Evolutionary conservation across 2,329 filamentous ascomycete genomes (phyloP), one percentile per base, ranked within the genome.

Genomic region (Mycogone perniciosa): DNA sequence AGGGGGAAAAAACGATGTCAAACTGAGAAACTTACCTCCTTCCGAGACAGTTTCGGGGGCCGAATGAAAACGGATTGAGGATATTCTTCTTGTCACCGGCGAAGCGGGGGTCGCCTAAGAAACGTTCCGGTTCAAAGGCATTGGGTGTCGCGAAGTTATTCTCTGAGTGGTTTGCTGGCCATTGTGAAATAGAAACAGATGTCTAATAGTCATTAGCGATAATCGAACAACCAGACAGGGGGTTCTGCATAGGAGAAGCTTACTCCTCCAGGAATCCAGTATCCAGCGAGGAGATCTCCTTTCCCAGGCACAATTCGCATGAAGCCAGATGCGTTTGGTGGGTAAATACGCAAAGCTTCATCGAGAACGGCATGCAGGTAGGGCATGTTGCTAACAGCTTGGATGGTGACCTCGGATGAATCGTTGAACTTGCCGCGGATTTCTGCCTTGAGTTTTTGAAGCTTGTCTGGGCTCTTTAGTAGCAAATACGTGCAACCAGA

Each of bases 31-130:
- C 72, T 63, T 61, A 73, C 72, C 75, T 76, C 54, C 65, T 67
- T 3, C 75, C 76, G 20, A 78, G 63, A 51, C 76, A 78, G 49
- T 76, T 75, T 2, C 75, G 61, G 4, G 75, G 69, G 0, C 76
- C 75, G 1, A 71, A 35, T 2, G 68, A 67, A 48, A 79, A 77
- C 1, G 75, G 71, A 57, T 76, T 70, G 40, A 74, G 61, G 4
- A 65, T 67, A 0, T 69, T 67, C 33, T 63, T 62, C 29, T 63
- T 64, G 54, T 79, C 74, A 13, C 26, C 50, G 2, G 56, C 59
- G 55, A 68, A 76, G 4, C 59, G 60, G 6, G 59, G 54, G 31
- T 68, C 65, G 2, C 56, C 60, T 2, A 75, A 58, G 62, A 71
- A 77, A 0, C 76, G 67, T 56, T 79, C 74, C 0, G 76, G 76